Base-by-base conservation (phyloP, 2,329 filamentous ascomycete genomes). In the Falciphora oryzae region DNA sequence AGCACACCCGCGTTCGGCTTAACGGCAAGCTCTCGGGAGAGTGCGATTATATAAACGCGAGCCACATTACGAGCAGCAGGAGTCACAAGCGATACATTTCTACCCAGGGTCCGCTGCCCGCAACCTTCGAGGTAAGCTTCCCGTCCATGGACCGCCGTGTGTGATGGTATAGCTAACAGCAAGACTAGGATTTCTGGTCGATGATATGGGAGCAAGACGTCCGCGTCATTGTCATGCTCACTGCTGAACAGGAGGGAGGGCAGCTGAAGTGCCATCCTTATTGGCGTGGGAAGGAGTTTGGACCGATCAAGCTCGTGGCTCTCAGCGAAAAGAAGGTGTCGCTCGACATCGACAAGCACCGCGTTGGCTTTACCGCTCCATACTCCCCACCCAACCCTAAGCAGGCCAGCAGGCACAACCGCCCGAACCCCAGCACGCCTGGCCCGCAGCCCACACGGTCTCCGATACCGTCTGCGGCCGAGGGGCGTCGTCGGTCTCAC, bases 41-140 rank as follows among this genome's bases (percentile, higher is more conserved):
- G 28, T 97, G 94, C 75, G 95, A 99, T 75, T 99, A 99, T 72
- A 88, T 99, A 77, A 99, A 99, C 73, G 95, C 93, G 25, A 98
- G 91, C 74, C 87, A 96, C 70, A 80, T 98, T 67, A 89, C 90
- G 73, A 85, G 93, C 1, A 85, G 88, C 32, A 85, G 89, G 69
- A 96, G 91, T 68, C 89, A 96, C 74, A 97, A 96, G 80, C 86
- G 88, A 57, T 99, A 99, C 73, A 98, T 99, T 76, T 94, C 94
- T 61, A 94, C 93, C 16, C 95, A 99, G 75, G 95, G 93, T 0
- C 95, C 95, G 13, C 85, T 98, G 53, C 95, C 95, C 27, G 88
- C 91, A 62, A 99, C 95, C 0, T 97, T 96, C 72, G 89, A 91
- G 75, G 92, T 94, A 79, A 81, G 88, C 22, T 10, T 53, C 4